phyloP scores from a whole-genome alignment of 116 monocot genomes.

The Trichopus zeylanicus region DNA sequence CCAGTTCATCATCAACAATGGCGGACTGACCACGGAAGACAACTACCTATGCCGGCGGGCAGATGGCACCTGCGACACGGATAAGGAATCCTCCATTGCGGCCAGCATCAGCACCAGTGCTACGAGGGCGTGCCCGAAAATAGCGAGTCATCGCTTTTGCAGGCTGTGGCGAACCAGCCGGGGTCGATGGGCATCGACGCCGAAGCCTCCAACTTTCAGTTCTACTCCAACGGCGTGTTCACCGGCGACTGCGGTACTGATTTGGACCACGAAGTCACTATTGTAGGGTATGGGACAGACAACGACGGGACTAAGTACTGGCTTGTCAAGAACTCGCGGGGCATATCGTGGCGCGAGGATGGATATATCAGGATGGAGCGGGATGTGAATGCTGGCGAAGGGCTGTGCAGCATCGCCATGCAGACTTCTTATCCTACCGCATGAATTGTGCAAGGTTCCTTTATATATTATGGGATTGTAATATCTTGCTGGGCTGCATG shows the following conservation, averaged over 20 bases:
- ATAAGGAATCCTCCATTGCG: no score
- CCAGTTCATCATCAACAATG: not conserved
- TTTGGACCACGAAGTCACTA: not conserved
- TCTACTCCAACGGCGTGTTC: slow-evolving; percentile 2
- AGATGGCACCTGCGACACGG: slow-evolving; percentile 2
- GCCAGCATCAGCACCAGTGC: not conserved
- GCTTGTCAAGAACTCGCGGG: slow-evolving; percentile 23
- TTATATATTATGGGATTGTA: no score
- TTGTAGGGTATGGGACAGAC: not conserved
- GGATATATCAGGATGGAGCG: slow-evolving; percentile 15
- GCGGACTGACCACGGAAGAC: not conserved
- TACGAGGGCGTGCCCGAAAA: slow-evolving; percentile 1
- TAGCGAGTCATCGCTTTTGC: not conserved
- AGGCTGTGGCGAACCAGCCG: slow-evolving; percentile 4
- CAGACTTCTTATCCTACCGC: not conserved
- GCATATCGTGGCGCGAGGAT: not conserved
- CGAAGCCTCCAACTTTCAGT: not conserved
- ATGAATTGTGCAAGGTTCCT: no score
- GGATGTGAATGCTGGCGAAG: slow-evolving; percentile 1
- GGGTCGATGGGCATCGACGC: not conserved
- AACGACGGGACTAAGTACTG: slow-evolving; percentile 16
- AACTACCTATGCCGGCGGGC: not conserved
- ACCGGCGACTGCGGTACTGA: slow-evolving; percentile 7
- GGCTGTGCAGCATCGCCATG: slow-evolving; percentile 8
- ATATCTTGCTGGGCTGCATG: no score